phyloP scores from a whole-genome alignment of 2,329 filamentous ascomycete species.

The Penicillium corylophilum region DNA sequence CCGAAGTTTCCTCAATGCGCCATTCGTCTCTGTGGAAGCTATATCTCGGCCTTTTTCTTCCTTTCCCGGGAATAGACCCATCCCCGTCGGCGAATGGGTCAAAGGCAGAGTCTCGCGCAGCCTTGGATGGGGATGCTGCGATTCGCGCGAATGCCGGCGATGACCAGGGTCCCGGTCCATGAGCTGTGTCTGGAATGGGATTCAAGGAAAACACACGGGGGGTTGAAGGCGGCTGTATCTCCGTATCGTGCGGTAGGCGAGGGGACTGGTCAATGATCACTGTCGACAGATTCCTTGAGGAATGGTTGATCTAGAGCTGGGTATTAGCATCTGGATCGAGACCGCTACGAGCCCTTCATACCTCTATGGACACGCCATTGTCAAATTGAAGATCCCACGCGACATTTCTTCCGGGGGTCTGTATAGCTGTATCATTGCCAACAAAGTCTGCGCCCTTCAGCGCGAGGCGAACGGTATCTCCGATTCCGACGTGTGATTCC shows the following conservation, averaged over 20 bases:
- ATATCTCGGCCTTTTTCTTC: slow-evolving; percentile 69
- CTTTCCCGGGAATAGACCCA: slow-evolving; percentile 58
- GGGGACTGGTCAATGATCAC: slow-evolving; percentile 55
- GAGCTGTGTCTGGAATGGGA: slow-evolving; percentile 1
- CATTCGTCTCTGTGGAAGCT: slow-evolving; percentile 67
- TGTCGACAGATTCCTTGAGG: slow-evolving; percentile 23
- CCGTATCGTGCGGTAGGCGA: slow-evolving; percentile 22
- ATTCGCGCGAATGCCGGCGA: slow-evolving; percentile 81
- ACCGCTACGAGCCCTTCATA: slow-evolving; percentile 14
- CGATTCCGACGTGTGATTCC: slow-evolving; percentile 68
- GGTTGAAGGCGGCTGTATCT: slow-evolving; percentile 24
- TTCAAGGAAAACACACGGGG: slow-evolving; percentile 21
- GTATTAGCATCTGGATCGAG: slow-evolving; percentile 1
- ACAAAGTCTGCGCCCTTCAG: slow-evolving; percentile 68
- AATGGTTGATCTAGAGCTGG: slow-evolving; percentile 26
- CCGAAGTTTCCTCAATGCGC: slow-evolving; percentile 70
- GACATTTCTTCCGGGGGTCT: slow-evolving; percentile 57
- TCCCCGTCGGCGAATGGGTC: slow-evolving; percentile 70
- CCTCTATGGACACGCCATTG: slow-evolving; percentile 37
- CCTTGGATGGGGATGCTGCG: slow-evolving; percentile 66
- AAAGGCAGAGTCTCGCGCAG: slow-evolving; percentile 61
- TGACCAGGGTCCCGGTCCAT: slow-evolving; percentile 58
- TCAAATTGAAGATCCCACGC: slow-evolving; percentile 58
- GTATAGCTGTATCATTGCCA: slow-evolving; percentile 51
- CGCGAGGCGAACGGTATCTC: slow-evolving; percentile 70